Base-by-base conservation (phyloP, 129 eudicot genomes). In the Sambucus nigra region DNA sequence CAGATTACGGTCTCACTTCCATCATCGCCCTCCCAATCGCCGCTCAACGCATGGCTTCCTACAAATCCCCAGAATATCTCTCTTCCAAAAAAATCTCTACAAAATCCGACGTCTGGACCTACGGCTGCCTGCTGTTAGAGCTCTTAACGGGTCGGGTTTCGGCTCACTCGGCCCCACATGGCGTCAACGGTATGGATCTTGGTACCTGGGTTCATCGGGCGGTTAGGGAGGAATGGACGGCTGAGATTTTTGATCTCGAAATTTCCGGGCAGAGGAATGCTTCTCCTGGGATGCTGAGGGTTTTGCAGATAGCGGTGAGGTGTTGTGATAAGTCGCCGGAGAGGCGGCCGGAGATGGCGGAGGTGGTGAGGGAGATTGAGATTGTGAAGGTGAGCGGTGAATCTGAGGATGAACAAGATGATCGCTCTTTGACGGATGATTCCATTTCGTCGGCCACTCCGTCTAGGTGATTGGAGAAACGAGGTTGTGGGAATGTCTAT, bases 161-260 rank as follows among this genome's bases (percentile, higher is more conserved):
- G 4, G 7, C 56, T 13, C 79, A 74, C 16, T 74, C 95, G 5
- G 78, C 71, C 10, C 71, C 86, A 60, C 64, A 59, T 44, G 91
- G 72, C 55, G 59, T 33, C 40, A 75, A 61, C 27, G 95, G 76
- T 17, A 73, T 75, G 62, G 95, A 86, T 41, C 86, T 86, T 0
- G 72, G 87, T 56, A 68, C 53, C 31, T 85, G 95, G 91, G 91
- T 86, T 20, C 80, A 86, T 21, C 83, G 86, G 5, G 95, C 95
- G 7, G 83, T 86, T 38, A 78, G 91, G 29, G 95, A 86, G 76
- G 91, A 86, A 56, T 86, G 95, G 95, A 86, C 95, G 1, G 95
- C 83, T n/a, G 91, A 81, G 86, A 77, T 86, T 10, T 86, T 86
- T 25, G 95, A 86, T 39, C 41, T 57, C 48, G 95, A 86, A 64